Percentiles rank a stretch among this genome's conserved stretches.
Conservation (phyloP, 202 grass and related monocot genomes). For the Bolboschoenoplectus hybrid region DNA sequence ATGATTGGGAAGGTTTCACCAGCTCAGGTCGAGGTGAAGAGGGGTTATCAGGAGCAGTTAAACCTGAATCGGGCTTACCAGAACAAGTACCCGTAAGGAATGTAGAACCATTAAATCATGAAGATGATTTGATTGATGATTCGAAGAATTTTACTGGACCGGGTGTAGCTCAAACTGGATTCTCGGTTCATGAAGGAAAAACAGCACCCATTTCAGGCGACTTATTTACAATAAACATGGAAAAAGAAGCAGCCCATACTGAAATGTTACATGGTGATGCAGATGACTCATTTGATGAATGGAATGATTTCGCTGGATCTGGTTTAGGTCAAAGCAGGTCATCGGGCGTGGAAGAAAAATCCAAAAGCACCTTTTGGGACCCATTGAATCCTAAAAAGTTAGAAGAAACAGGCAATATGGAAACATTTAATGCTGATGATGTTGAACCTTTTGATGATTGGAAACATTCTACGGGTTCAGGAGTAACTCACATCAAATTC, state of each 20-base stretch:
- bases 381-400: conserved; percentile 48
- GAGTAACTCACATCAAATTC: not conserved
- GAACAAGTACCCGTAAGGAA: conserved; percentile 32
- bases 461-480: not conserved
- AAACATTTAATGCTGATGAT: conserved; percentile 19
- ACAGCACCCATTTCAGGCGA: conserved; percentile 42
- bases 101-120: conserved; percentile 42
- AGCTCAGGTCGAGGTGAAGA: conserved; percentile 45
- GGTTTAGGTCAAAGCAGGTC: conserved; percentile 42
- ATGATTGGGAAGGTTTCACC: conserved; percentile 72
- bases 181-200: conserved; percentile 44
- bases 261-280: conserved; percentile 46
- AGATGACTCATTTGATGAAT: conserved; percentile 48
- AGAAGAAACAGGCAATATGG: conserved; percentile 39
- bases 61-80: conserved; percentile 9
- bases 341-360: conserved; percentile 32
- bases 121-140: conserved; percentile 62
- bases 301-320: conserved; percentile 64
- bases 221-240: conserved; percentile 49
- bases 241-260: conserved; percentile 39
- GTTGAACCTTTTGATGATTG: conserved; percentile 20
- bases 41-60: conserved; percentile 43
- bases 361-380: conserved; percentile 27
- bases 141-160: conserved; percentile 61
- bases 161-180: conserved; percentile 27